phyloP scores from a whole-genome alignment of 1,139 yeast species.

The Candida tetrigidarum region DNA sequence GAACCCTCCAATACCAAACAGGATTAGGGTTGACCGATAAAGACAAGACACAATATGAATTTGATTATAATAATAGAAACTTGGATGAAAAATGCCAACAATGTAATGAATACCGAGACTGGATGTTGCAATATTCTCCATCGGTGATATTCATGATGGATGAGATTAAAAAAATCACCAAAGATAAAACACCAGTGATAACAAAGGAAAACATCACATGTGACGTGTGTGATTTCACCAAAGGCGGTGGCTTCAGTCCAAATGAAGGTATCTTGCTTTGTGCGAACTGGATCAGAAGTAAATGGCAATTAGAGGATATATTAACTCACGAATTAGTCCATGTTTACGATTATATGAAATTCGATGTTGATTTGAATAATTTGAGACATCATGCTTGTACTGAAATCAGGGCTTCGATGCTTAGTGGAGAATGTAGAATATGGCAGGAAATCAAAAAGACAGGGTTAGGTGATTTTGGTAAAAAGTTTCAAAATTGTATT shows the following conservation, averaged over 20 bases:
- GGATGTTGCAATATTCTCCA: constrained; percentile 83
- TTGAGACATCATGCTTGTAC: constrained; percentile 96
- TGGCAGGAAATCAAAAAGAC: constrained; percentile 80
- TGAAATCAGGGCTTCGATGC: constrained; percentile 89
- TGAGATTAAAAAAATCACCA: constrained; percentile 75
- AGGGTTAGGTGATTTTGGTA: constrained; percentile 62
- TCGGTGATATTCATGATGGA: constrained; percentile 87
- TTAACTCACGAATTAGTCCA: constrained; percentile 93
- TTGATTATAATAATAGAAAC: constrained; percentile 53
- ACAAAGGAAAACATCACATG: constrained; percentile 63
- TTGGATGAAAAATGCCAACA: constrained; percentile 57
- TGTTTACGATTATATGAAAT: constrained; percentile 88
- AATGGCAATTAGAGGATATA: constrained; percentile 89
- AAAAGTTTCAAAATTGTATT: constrained; percentile 91
- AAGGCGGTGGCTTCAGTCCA: constrained; percentile 95
- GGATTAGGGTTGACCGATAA: constrained; percentile 65
- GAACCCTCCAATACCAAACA: constrained; percentile 71
- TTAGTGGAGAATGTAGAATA: constrained; percentile 95
- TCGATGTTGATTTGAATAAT: constrained; percentile 82
- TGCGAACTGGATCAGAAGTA: constrained; percentile 77
- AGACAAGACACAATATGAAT: constrained; percentile 62
- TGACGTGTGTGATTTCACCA: constrained; percentile 82
- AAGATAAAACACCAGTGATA: constrained; percentile 31
- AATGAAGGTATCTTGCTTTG: constrained; percentile 85
- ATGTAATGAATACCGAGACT: constrained; percentile 76